Conservation (phyloP, 305 asterid genomes). For the Petunia hybrid region DNA sequence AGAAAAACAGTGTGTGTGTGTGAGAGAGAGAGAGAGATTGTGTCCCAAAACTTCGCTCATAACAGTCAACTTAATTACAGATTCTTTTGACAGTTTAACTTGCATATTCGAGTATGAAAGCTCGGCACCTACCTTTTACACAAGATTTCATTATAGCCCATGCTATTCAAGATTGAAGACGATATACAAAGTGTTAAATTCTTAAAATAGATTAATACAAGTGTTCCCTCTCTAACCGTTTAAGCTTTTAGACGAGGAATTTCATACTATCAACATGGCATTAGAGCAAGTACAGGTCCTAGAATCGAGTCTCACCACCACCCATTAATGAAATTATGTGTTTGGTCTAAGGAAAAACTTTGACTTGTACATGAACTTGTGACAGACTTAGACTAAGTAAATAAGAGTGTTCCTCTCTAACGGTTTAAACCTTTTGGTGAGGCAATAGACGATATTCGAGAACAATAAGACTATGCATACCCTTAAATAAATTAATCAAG, state of each 20-base stretch:
- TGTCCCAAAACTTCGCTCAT: neutral
- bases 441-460: neutral
- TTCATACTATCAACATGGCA: slow-evolving; percentile 22
- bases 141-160: neutral
- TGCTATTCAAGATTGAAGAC: slow-evolving; percentile 27
- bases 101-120: neutral
- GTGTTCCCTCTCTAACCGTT: neutral
- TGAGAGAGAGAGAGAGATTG: neutral
- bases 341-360: neutral
- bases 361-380: slow-evolving; percentile 9
- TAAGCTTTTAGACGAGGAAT: neutral
- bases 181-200: neutral
- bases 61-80: slow-evolving; percentile 28
- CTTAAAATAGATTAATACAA: neutral
- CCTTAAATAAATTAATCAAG: slow-evolving; percentile 9
- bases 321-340: slow-evolving; percentile 1
- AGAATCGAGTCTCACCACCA: neutral
- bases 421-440: neutral
- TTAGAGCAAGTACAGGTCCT: neutral
- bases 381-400: neutral
- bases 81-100: slow-evolving; percentile 15
- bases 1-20: neutral
- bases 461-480: neutral
- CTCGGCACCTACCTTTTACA: neutral
- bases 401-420: slow-evolving; percentile 10